These are phyloP conservation scores for Juglanconis juglandina DNA, from an alignment of 2,329 filamentous ascomycete genomes.

Conservation along the genomic window DNA sequence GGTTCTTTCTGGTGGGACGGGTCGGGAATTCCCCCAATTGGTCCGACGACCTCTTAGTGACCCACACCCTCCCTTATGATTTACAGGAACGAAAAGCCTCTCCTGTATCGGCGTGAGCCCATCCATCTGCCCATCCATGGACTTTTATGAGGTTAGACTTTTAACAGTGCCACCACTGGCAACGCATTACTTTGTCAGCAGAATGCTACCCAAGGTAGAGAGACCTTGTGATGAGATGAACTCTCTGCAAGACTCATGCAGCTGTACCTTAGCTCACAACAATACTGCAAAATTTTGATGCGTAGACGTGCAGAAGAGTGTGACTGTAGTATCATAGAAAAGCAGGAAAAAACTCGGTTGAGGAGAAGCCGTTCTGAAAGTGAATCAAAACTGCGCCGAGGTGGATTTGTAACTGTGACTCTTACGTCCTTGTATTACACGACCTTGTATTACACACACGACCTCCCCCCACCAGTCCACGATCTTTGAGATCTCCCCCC, in stretches of 20 bases:
- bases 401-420: background rate
- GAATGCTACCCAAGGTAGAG: background rate
- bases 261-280: background rate
- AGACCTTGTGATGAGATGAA: background rate
- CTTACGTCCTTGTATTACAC: background rate
- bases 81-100: background rate
- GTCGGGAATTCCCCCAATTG: too few relatives aligned
- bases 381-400: too few relatives aligned
- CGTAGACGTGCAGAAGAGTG: background rate
- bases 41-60: too few relatives aligned
- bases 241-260: background rate
- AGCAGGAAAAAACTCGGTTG: too few relatives aligned
- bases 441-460: background rate
- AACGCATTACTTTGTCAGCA: constrained; percentile 7
- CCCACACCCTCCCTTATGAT: too few relatives aligned
- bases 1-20: too few relatives aligned
- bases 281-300: background rate
- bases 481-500: too few relatives aligned
- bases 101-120: constrained; percentile 1
- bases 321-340: background rate
- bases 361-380: too few relatives aligned
- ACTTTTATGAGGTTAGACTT: too few relatives aligned
- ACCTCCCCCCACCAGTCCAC: background rate
- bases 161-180: background rate
- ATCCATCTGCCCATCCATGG: too few relatives aligned